Percentiles rank a stretch among this genome's conserved stretches.
Conservation (phyloP, 768 basidiomycete genomes). For the Tylopilus felleus region DNA sequence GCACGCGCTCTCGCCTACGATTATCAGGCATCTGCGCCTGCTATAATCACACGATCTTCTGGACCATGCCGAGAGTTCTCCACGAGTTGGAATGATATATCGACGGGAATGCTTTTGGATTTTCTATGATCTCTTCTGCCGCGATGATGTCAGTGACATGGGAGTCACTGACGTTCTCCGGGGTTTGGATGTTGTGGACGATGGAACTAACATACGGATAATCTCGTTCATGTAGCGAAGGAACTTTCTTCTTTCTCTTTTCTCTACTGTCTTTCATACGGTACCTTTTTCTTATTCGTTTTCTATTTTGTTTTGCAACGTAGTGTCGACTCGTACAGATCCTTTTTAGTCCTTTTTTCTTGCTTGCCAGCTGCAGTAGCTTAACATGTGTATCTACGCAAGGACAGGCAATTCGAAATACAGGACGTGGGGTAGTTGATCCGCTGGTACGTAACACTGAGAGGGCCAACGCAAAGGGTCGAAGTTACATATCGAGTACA, state of each 20-base stretch:
- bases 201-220: constrained; percentile 29
- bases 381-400: constrained; percentile 1
- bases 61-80: constrained; percentile 12
- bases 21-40: constrained; percentile 17
- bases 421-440: not conserved
- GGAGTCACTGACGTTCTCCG: constrained; percentile 2
- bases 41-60: constrained; percentile 28
- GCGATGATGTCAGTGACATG: constrained; percentile 13
- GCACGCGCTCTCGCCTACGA: constrained; percentile 19
- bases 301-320: constrained; percentile 32
- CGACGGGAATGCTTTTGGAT: constrained; percentile 17
- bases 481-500: not conserved
- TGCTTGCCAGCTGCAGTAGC: constrained; percentile 7
- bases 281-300: constrained; percentile 19
- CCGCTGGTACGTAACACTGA: not conserved
- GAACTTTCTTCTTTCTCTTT: constrained; percentile 11
- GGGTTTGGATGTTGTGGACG: constrained; percentile 7
- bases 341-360: constrained; percentile 19
- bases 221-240: constrained; percentile 24
- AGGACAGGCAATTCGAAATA: constrained; percentile 9
- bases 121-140: constrained; percentile 21
- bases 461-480: not conserved
- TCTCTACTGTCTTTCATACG: not conserved
- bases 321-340: constrained; percentile 18
- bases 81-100: constrained; percentile 29